These are phyloP conservation scores for Phaffia tasmanica DNA, from an alignment of 768 basidiomycete species.

Conservation along the genomic window DNA sequence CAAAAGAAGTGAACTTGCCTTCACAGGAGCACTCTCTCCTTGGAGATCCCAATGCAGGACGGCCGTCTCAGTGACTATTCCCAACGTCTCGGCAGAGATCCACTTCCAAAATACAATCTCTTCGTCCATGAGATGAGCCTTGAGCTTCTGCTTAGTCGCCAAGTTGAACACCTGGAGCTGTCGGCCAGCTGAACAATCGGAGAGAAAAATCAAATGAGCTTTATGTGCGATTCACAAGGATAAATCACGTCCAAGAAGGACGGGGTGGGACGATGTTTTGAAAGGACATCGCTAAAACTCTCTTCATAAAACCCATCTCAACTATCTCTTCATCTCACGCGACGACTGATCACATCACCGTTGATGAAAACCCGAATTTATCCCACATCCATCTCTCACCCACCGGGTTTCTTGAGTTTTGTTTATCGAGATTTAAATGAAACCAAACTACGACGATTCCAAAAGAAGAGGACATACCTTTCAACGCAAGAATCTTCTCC, in stretches of 20 bases:
- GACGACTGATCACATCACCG: no score
- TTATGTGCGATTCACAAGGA: conserved; percentile 15
- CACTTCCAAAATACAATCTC: conserved; percentile 99
- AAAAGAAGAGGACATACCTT: conserved; percentile 48
- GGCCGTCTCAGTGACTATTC: conserved; percentile 85
- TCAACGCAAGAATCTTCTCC: conserved; percentile 91
- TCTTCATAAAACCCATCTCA: no score
- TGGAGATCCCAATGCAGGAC: conserved; percentile 76
- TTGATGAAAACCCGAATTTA: no score
- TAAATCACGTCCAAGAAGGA: neutral
- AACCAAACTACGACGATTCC: no score
- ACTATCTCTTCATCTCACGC: no score
- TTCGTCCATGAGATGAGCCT: conserved; percentile 83
- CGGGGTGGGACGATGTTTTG: neutral
- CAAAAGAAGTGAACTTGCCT: conserved; percentile 29
- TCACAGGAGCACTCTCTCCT: conserved; percentile 36
- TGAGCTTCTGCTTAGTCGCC: conserved; percentile 94
- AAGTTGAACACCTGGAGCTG: conserved; percentile 98
- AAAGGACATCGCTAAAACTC: neutral
- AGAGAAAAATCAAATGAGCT: neutral
- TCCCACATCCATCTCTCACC: no score
- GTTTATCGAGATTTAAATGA: no score
- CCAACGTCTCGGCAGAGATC: conserved; percentile 81
- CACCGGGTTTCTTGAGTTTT: no score
- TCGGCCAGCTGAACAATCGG: conserved; percentile 55